Base-by-base conservation (phyloP, 345 rosid genomes). In the Salix brachista region DNA sequence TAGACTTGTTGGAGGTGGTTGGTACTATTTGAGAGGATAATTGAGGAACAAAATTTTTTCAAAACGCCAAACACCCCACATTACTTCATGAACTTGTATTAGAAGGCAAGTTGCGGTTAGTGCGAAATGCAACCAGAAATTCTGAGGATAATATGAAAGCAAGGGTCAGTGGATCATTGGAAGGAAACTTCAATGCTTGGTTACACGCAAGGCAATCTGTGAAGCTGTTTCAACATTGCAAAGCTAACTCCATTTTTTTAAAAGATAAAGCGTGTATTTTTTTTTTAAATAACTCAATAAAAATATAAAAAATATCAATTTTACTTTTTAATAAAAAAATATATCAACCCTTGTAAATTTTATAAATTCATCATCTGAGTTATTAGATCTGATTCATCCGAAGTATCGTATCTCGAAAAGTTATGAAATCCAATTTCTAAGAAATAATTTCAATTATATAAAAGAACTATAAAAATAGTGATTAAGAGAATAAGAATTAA, bases 311-410 rank as follows among this genome's bases (percentile, higher is more conserved):
- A 32, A 4, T 4, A 4, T 32, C 36, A 32, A 32, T 4, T 32
- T 30, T 30, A 30, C 0, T 30, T 30, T 30, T 30, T 30, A 30
- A 30, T 30, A 30, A 30, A 30, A 0, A 30, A 30, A 30, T 30
- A 32, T 32, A 37, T 37, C 9, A 37, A 37, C 2, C 41, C 42
- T 1, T 39, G 2, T 39, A 0, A 39, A 39, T 2, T 39, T 39
- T 39, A 1, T 2, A 8, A 39, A 8, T 0, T 8, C 11, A 0
- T 39, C 0, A 39, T 0, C 0, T 0, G 10, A 2, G 0, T 39
- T 0, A 39, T 39, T 8, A 39, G 2, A 39, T 39, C 0, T 1
- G 11, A 30, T 30, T 30, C 32, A 30, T 30, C 32, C 0, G 32
- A 39, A 39, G 10, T 39, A 39, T 39, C 11, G 0, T 39, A 39